Evolutionary conservation across 164 flowering plant genomes (phyloP), one percentile per base, ranked within the genome.

Genomic region (Magnolia sinica): DNA sequence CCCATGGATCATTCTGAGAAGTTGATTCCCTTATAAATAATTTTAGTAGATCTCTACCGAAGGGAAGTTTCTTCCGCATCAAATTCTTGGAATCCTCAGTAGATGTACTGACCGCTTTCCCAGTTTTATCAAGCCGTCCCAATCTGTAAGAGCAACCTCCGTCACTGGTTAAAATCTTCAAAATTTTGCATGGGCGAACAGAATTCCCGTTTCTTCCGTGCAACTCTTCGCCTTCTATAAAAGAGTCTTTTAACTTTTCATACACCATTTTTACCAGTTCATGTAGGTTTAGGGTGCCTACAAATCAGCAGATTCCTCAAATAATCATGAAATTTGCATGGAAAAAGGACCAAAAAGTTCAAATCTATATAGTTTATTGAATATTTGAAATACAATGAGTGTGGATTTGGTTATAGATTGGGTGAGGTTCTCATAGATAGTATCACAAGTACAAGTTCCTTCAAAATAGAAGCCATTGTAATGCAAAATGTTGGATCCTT

Each of bases 171-270:
- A 73, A 23, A 55, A 77, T 71, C 70, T 58, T 66, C 50, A 77
- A 31, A 73, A 77, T 68, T 77, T 45, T 73, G 67, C 79, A 77
- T 5, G 50, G 76, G 4, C 51, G 22, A 8, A 72, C 37, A 18
- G 72, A 18, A 20, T 67, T 37, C 8, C 66, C 72, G n/a, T 23
- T 23, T 72, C 20, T 65, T 45, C 79, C 79, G n/a, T 52, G 76
- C 63, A 68, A 55, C 76, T 73, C 79, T 65, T 77, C 79, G 2
- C 79, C 79, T 65, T 77, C 76, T 73, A 71, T 13, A 73, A 72
- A 77, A n/a, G 16, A 31, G 45, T 65, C 68, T 29, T 51, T 72
- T 11, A 72, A 37, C 22, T 64, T 73, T 71, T 73, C 76, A 55
- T 66, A 64, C 67, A 73, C 67, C 55, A 68, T 50, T 14, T 70